A percentile compares a stretch with the other conserved stretches of the same genome.
Evolutionary conservation across 192 early-diverging fungal species (phyloP).

Genomic region (Mortierella hygrophila): DNA sequence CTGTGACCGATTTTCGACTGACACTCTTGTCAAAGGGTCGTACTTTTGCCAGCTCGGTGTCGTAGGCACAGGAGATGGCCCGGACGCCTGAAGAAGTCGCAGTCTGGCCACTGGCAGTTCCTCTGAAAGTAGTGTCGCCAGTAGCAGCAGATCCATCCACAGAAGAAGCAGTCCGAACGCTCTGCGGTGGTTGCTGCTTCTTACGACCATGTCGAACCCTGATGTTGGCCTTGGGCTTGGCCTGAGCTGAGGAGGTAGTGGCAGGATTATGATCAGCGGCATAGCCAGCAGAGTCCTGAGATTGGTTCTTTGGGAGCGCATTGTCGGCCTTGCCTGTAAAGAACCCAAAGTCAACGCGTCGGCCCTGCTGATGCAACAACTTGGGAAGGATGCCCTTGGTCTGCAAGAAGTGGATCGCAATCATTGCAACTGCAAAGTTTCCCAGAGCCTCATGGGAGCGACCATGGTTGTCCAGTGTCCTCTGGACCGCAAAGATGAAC

Average conservation of each 20-base stretch:
- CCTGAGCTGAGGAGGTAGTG: too few relatives aligned
- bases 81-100: neutral
- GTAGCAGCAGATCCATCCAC: too few relatives aligned
- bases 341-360: neutral
- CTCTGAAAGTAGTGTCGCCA: neutral
- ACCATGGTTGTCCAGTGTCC: neutral
- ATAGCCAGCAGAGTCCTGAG: too few relatives aligned
- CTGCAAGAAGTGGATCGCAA: slow-evolving; percentile 5
- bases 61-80: neutral
- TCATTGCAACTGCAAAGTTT: slow-evolving; percentile 1
- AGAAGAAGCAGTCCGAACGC: too few relatives aligned
- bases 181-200: too few relatives aligned
- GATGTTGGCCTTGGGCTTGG: too few relatives aligned
- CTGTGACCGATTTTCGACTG: neutral
- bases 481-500: neutral
- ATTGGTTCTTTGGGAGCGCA: neutral
- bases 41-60: neutral
- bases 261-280: too few relatives aligned
- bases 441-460: neutral
- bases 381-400: neutral
- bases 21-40: neutral
- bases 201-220: too few relatives aligned
- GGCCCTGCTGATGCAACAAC: neutral
- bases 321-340: neutral
- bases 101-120: neutral